Evolutionary conservation across 139 green algal species (phyloP), one percentile per base, ranked within the genome.

Genomic region (Micromonas commoda): DNA sequence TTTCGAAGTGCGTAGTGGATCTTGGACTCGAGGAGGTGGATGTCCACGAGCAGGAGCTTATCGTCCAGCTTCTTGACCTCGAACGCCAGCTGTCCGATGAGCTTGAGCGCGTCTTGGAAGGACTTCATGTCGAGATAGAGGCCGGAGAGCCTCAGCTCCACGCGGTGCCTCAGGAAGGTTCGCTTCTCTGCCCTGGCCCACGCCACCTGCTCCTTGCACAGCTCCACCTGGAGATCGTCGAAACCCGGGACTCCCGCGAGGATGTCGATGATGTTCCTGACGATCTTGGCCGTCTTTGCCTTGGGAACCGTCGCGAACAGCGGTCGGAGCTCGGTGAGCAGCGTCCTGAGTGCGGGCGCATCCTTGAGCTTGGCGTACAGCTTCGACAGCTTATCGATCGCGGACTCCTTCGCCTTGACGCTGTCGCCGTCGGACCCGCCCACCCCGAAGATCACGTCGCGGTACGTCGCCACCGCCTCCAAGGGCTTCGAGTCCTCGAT

Each of bases 21-120:
- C 86, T 88, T 85, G 72, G 85, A 93, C 87, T 99, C 95, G 73
- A 99, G 82, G 77, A 99, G 83, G 85, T 98, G 92, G 51, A 99
- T 95, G 76, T 99, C 95, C 71, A 97, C 93, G 78, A 99, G 89
- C 80, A 98, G 89, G 72, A 98, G 88, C 90, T 99, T 99, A 85
- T 99, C 95, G 77, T 99, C 95, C 73, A 99, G 86, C 72, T 91
- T 89, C 87, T 97, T 97, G 28, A 99, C 95, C 85, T 98, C 94
- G 9, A 86, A 89, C 33, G 97, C 78, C 68, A 98, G 86, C 39
- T 84, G 90, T 5, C 28, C 37, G 33, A 98, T 93, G 6, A 97
- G 85, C 13, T 83, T 68, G 39, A 97, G 84, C 0, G 93, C 87
- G 0, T 86, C 81, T 0, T 85, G 63, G 78, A 91, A 98, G n/a